Conservation (phyloP, 2,329 filamentous ascomycete genomes). For the Periconia sp. region DNA sequence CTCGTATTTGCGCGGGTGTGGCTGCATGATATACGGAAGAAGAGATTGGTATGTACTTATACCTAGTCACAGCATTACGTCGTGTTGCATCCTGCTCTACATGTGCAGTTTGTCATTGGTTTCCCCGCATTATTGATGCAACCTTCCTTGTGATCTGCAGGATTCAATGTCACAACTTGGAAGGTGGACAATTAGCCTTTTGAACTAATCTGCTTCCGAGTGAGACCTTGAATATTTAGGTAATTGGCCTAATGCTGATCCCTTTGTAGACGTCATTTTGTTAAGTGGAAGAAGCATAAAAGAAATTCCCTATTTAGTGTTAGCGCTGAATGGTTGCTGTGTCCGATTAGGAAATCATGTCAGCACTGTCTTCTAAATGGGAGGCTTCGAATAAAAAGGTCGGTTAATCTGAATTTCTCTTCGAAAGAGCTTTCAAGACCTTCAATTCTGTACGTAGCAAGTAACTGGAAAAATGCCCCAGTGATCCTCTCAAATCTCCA, state of each 20-base stretch:
- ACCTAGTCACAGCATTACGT: background rate
- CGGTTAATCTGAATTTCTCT: too few species aligned
- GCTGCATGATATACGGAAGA: too few species aligned
- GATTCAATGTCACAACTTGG: background rate
- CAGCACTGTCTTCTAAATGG: background rate
- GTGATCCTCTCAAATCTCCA: conserved; percentile 2
- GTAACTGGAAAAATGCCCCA: background rate
- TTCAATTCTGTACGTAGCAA: background rate
- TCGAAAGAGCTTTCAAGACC: background rate
- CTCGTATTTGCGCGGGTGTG: too few species aligned
- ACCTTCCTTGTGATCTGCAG: background rate
- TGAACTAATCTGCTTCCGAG: too few species aligned
- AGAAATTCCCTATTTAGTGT: background rate
- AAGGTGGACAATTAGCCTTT: background rate
- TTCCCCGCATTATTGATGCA: conserved; percentile 1
- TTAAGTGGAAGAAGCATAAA: too few species aligned
- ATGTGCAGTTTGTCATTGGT: conserved; percentile 1
- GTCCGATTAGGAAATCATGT: background rate
- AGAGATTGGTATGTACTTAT: too few species aligned
- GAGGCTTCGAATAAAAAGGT: too few species aligned
- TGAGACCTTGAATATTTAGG: too few species aligned
- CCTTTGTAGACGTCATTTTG: too few species aligned
- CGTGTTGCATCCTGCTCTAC: background rate
- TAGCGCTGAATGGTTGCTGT: background rate
- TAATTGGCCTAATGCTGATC: too few species aligned